Evolutionary conservation across 495 filamentous ascomycete genomes (phyloP), one percentile per base, ranked within the genome.

Genomic region (Sordaria brevicollis): DNA sequence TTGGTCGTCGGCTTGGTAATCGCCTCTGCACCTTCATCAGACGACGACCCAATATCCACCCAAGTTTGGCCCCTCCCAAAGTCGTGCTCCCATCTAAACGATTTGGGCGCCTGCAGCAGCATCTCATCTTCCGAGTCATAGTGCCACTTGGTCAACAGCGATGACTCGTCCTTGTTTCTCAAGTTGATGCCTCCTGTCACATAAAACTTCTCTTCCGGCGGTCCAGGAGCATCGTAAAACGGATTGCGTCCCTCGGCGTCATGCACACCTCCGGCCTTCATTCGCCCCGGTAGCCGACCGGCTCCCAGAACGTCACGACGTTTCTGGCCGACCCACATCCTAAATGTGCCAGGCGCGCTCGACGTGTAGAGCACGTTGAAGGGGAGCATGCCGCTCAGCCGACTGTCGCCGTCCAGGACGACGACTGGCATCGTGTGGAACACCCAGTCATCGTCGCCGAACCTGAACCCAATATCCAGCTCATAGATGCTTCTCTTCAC

Each of bases 251-350:
- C 21, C 65, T 34, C 31, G 31, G 13, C 65, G n/a, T 19, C 31
- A 8, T 35, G 33, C 17, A 25, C 33, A 4, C 11, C 65, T 10
- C 35, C 33, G 31, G 35, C 35, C 10, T 35, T 66, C 67, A 76
- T 72, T 31, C 78, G 79, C 1, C 77, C 78, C 17, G 84, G 84
- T 43, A 87, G 68, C 17, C 79, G 74, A 38, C 70, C 68, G 7
- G 80, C 66, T 31, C 83, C 83, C 19, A 87, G 69, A 35, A 83
- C 79, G 68, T 86, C 84, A 68, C 77, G 74, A 10, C 83, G 73
- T 62, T 80, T 75, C 70, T 80, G 77, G 25, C 82, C 80, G 36
- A 86, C 54, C 77, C 80, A 84, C 5, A 85, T 10, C 34, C 72
- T 69, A 65, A 74, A 71, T 43, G 67, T 73, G 5, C 77, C 76